Evolutionary conservation across 768 basidiomycete species (phyloP).

Genomic region (Suillus tomentosus): DNA sequence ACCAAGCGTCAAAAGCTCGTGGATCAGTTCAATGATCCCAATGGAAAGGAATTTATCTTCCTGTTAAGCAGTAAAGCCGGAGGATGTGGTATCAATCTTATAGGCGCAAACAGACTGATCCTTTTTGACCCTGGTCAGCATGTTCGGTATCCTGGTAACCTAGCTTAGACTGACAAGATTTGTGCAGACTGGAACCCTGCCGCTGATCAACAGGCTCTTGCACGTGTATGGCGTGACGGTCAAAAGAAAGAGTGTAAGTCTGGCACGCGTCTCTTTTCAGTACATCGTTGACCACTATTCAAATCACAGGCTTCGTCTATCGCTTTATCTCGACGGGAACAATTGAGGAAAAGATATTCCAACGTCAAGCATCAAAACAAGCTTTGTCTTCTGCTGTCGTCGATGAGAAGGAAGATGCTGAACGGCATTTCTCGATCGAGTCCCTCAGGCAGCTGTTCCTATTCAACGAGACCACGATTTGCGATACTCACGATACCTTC

Average conservation of each 20-base stretch:
- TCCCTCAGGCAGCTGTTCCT: slow-evolving; percentile 87
- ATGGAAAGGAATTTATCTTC: slow-evolving; percentile 93
- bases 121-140: slow-evolving; percentile 87
- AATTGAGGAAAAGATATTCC: slow-evolving; percentile 99
- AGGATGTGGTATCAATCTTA: slow-evolving; percentile 95
- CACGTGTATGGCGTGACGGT: slow-evolving; percentile 98
- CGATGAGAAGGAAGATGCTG: slow-evolving; percentile 93
- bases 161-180: neutral
- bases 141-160: neutral
- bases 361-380: slow-evolving; percentile 94
- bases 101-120: slow-evolving; percentile 94
- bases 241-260: slow-evolving; percentile 97
- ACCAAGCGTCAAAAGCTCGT: slow-evolving; percentile 93
- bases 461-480: slow-evolving; percentile 83
- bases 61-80: slow-evolving; percentile 94
- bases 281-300: neutral
- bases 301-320: slow-evolving; percentile 88
- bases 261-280: neutral
- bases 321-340: slow-evolving; percentile 97
- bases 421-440: slow-evolving; percentile 92
- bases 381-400: slow-evolving; percentile 98
- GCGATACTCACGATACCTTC: slow-evolving; percentile 98
- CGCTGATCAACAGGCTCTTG: slow-evolving; percentile 96
- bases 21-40: slow-evolving; percentile 93
- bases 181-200: slow-evolving; percentile 95